Evolutionary conservation across 2,329 filamentous ascomycete species (phyloP).

Genomic region (Hymenoscyphus linearis): DNA sequence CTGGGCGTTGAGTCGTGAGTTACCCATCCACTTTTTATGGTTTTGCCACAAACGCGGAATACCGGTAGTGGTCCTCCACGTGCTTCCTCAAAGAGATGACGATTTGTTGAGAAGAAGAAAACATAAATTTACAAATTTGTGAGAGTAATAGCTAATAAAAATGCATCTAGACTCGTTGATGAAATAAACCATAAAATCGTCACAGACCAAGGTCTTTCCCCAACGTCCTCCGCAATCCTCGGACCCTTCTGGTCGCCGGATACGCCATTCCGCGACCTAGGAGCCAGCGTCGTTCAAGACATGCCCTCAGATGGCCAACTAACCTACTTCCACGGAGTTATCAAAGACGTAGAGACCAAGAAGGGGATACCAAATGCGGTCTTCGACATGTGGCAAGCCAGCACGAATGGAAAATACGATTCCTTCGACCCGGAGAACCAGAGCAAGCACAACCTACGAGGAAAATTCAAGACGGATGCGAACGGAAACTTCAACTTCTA

Average conservation of each 20-base stretch:
- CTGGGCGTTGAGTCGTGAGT: conserved; percentile 67
- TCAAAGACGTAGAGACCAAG: conserved; percentile 38
- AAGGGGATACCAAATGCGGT: conserved; percentile 39
- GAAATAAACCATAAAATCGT: conserved; percentile 37
- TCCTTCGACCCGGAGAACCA: conserved; percentile 58
- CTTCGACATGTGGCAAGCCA: conserved; percentile 63
- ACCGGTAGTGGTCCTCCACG: neutral
- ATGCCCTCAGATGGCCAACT: conserved; percentile 42
- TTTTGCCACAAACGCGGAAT: neutral
- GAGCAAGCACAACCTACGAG: conserved; percentile 54
- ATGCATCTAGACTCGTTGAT: conserved; percentile 49
- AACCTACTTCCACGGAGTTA: conserved; percentile 52
- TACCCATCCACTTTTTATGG: neutral
- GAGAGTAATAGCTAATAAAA: neutral
- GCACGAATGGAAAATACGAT: conserved; percentile 52
- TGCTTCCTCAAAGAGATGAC: neutral
- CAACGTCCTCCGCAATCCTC: conserved; percentile 61
- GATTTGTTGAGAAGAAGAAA: neutral
- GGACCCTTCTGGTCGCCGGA: conserved; percentile 69
- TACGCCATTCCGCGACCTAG: conserved; percentile 65
- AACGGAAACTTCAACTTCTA: conserved; percentile 51
- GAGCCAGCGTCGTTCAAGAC: conserved; percentile 54
- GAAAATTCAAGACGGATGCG: conserved; percentile 53
- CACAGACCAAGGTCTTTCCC: conserved; percentile 17
- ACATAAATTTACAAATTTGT: neutral